Conservation (phyloP, 495 filamentous ascomycete species). For the Massariosphaeria phaeospora region DNA sequence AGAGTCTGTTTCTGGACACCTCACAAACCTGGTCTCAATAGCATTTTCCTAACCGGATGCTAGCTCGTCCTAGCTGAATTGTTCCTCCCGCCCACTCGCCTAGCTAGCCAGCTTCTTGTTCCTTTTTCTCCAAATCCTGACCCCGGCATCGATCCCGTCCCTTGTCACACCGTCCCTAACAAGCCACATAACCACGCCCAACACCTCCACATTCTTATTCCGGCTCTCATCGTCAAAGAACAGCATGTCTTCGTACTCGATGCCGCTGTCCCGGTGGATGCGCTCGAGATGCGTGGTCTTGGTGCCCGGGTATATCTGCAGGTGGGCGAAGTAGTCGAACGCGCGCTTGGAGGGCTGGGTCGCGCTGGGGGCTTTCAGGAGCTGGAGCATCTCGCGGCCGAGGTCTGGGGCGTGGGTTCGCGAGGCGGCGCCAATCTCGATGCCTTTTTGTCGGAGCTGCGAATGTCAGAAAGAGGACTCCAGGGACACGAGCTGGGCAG, state of each 20-base stretch:
- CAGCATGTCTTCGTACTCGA: slow-evolving; percentile 76
- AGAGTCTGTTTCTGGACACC: too few species aligned
- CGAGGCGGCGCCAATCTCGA: slow-evolving; percentile 72
- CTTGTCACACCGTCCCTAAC: slow-evolving; percentile 75
- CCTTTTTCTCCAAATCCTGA: slow-evolving; percentile 75
- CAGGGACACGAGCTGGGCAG: not conserved
- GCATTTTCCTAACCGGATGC: too few species aligned
- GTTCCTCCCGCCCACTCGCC: too few species aligned
- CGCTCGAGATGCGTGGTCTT: slow-evolving; percentile 81
- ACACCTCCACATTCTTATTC: slow-evolving; percentile 71
- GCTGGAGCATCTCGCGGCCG: slow-evolving; percentile 71
- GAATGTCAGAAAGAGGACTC: not conserved
- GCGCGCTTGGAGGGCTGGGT: slow-evolving; percentile 43
- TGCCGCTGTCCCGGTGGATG: slow-evolving; percentile 61
- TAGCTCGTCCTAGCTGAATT: too few species aligned
- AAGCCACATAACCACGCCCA: slow-evolving; percentile 79
- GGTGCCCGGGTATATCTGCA: slow-evolving; percentile 84
- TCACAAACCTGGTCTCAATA: too few species aligned
- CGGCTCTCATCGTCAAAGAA: slow-evolving; percentile 94
- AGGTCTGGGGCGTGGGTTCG: slow-evolving; percentile 77
- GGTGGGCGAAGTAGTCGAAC: slow-evolving; percentile 72
- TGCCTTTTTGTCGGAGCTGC: slow-evolving; percentile 40
- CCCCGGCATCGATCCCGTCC: slow-evolving; percentile 72
- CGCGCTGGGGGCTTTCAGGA: slow-evolving; percentile 57
- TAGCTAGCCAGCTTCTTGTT: slow-evolving; percentile 36